Evolutionary conservation across 1,284 basidiomycete genomes (phyloP), one percentile per base, ranked within the genome.

Genomic region (Veloboletus limbatus): DNA sequence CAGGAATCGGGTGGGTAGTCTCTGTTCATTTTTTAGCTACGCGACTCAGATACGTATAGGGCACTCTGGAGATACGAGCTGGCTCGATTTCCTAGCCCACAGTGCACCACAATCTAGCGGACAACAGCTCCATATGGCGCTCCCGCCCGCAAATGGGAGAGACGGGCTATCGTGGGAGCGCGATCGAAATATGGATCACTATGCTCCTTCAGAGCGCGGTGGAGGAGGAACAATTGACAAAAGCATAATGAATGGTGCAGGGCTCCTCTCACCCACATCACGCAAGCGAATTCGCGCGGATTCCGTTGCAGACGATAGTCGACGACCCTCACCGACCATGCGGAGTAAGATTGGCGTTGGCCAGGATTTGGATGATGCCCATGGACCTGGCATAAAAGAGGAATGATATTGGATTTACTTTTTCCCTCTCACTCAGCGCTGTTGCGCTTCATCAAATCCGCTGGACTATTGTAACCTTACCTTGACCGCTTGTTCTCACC

Each of bases 11-110:
- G 62, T 60, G 33, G n/a, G 53, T 37, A 17, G 22, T 16, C 9
- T 10, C n/a, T n/a, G n/a, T n/a, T 11, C 14, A 2, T 35, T 14
- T 26, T 14, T 5, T 36, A n/a, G 31, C n/a, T 30, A 17, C 22
- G 22, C 16, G 21, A 42, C 52, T 59, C 28, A 57, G 9, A 20
- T 7, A 2, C 39, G 14, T 11, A 25, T 26, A 62, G 60, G 52
- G 22, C 63, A 63, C 26, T 39, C 65, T 21, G 60, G 55, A 7
- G 61, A 63, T n/a, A 43, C 61, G 5, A 63, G 38, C 21, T 63
- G 61, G 61, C 55, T 63, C 18, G 61, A 63, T 28, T 67, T 67
- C 27, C 27, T 63, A 27, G 60, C 60, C 20, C 63, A 67, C 26
- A 63, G 38, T 21, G 40, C 47, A 7, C 48, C 63, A 25, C 60